Base-by-base conservation (phyloP, 2,329 filamentous ascomycete genomes). In the Aspergillus hortae region DNA sequence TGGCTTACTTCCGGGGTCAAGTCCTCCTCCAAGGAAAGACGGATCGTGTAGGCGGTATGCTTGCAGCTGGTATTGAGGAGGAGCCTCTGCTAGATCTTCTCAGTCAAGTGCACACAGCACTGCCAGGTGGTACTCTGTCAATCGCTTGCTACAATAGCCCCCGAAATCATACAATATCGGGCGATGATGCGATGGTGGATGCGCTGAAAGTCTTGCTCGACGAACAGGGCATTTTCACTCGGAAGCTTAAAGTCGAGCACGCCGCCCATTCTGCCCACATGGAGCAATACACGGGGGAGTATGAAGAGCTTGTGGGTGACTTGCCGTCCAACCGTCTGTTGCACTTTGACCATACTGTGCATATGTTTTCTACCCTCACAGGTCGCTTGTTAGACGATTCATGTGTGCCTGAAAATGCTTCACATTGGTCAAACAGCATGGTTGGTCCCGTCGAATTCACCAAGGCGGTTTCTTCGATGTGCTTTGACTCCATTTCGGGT, bases 251-350 rank as follows among this genome's bases (percentile, higher is more conserved):
- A 2, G 62, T 67, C 4, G 49, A 51, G 2, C 51, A 60, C 2
- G 69, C 71, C 5, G 73, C 70, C 49, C 71, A 74, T 41, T 71
- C 69, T 10, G 49, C 40, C 15, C 61, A 67, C 17, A 71, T 73
- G 67, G 14, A 53, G 9, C 6, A 15, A 2, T 44, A 61, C 30
- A 49, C 49, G 3, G 33, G 48, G 6, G 41, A 44, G 6, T 51
- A 53, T 33, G 15, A 27, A 35, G 14, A 45, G 23, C 19, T 36
- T 9, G 44, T 60, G 27, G 46, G 53, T 11, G 19, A 19, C 19
- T 19, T 19, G n/a, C 11, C 7, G 3, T 12, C 11, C 38, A 45
- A 19, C 19, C 19, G 15, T 14, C 25, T 15, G 48, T 52, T 21
- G 38, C 32, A 21, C 49, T 58, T 54, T 56, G 19, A 19, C 19